Conservation (phyloP, 176 grass and related monocot species). For the Cocos nucifera region DNA sequence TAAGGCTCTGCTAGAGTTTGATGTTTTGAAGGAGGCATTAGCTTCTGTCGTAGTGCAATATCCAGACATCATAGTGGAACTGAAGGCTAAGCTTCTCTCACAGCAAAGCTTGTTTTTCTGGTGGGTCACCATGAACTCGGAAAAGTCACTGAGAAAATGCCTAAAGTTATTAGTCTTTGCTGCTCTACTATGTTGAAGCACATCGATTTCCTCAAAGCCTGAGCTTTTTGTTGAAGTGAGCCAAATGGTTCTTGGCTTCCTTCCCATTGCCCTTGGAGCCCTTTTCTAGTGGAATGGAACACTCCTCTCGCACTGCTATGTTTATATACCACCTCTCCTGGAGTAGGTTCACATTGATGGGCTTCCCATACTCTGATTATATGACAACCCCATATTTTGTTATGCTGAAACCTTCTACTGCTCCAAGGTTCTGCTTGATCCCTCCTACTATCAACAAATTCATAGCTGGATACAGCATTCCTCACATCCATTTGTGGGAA, state of each 20-base stretch:
- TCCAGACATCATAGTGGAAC: constrained; percentile 45
- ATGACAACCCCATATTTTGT: constrained; percentile 25
- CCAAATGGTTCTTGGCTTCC: constrained; percentile 52
- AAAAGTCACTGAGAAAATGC: constrained; percentile 62
- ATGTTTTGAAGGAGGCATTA: constrained; percentile 43
- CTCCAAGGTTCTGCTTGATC: constrained; percentile 47
- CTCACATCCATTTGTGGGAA: constrained; percentile 45
- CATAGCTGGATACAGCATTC: constrained; percentile 47
- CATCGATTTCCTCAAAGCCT: constrained; percentile 46
- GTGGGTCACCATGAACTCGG: constrained; percentile 48
- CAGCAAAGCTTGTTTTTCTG: constrained; percentile 55
- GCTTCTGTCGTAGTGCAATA: constrained; percentile 40
- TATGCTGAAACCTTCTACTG: constrained; percentile 39
- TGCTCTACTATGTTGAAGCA: constrained; percentile 47
- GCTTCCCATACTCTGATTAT: too few species aligned
- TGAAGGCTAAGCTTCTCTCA: constrained; percentile 36
- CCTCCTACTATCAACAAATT: constrained; percentile 64
- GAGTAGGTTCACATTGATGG: too few species aligned
- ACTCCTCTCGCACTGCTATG: too few species aligned
- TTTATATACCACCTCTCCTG: too few species aligned
- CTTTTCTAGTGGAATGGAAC: too few species aligned
- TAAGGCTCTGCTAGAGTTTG: constrained; percentile 36
- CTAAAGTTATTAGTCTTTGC: constrained; percentile 47
- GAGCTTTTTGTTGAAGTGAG: constrained; percentile 48
- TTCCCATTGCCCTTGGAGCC: constrained; percentile 19